Percentiles rank a stretch among this genome's conserved stretches.
phyloP scores from a whole-genome alignment of 1,284 basidiomycete species.

The Phellinidium pouzarii region DNA sequence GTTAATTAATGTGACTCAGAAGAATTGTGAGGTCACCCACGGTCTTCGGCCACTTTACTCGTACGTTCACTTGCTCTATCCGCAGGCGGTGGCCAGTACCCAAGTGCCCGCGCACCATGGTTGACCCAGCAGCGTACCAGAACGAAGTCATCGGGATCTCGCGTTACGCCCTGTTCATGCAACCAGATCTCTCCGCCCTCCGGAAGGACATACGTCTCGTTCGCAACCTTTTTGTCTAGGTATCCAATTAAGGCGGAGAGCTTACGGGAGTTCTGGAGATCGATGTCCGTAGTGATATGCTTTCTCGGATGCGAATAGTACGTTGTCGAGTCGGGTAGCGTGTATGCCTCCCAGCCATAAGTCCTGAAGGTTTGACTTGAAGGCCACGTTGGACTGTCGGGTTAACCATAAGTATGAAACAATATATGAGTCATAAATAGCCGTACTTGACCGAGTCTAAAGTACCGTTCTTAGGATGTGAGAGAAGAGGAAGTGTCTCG shows the following conservation, averaged over 20 bases:
- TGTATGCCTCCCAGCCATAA: constrained; percentile 59
- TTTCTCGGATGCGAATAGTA: constrained; percentile 60
- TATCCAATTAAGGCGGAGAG: constrained; percentile 46
- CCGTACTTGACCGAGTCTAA: constrained; percentile 5
- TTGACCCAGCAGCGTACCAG: constrained; percentile 55
- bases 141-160: constrained; percentile 25
- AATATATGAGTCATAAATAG: constrained; percentile 16
- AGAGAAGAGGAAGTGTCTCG: constrained; percentile 14
- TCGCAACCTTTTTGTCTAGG: constrained; percentile 33
- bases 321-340: constrained; percentile 56
- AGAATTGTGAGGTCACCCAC: constrained; percentile 35
- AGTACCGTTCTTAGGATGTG: background rate
- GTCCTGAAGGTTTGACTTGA: constrained; percentile 25
- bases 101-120: constrained; percentile 48
- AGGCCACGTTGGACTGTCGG: constrained; percentile 25
- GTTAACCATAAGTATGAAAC: constrained; percentile 1
- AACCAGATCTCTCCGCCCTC: constrained; percentile 53
- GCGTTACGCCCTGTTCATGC: constrained; percentile 27
- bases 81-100: constrained; percentile 36
- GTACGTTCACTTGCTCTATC: constrained; percentile 13
- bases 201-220: constrained; percentile 27
- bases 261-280: constrained; percentile 44
- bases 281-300: constrained; percentile 57
- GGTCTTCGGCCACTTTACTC: constrained; percentile 37
- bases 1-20: background rate